Percentiles rank a stretch among this genome's conserved stretches.
phyloP scores from a whole-genome alignment of 2,329 filamentous ascomycete species.

The Ramularia endophylla region DNA sequence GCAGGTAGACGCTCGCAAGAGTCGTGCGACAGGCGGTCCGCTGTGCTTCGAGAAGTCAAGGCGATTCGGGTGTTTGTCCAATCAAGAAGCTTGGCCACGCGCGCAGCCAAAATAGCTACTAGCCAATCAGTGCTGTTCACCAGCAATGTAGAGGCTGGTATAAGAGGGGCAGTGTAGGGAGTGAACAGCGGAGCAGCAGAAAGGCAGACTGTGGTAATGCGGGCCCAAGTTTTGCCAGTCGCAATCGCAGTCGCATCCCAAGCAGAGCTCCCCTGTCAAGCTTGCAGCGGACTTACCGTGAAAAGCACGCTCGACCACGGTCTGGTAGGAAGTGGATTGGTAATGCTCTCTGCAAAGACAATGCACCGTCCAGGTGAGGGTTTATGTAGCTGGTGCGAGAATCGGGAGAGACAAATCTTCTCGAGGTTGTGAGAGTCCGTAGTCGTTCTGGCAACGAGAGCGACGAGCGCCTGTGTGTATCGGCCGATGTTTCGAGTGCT shows the following conservation, averaged over 20 bases:
- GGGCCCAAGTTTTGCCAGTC: too few relatives aligned
- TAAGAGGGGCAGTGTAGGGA: slow-evolving; percentile 8
- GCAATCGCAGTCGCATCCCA: too few relatives aligned
- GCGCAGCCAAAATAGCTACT: slow-evolving; percentile 7
- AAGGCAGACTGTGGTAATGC: too few relatives aligned
- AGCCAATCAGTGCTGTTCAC: slow-evolving; percentile 22
- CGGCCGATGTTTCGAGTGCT: not conserved
- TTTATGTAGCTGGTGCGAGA: too few relatives aligned
- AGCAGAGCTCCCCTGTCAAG: slow-evolving; percentile 4
- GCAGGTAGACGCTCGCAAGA: too few relatives aligned
- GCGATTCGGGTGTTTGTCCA: slow-evolving; percentile 12
- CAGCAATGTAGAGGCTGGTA: slow-evolving; percentile 14
- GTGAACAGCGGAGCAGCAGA: not conserved
- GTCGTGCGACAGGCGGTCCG: slow-evolving; percentile 7
- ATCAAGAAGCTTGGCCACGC: slow-evolving; percentile 9
- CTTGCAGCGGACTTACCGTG: slow-evolving; percentile 1
- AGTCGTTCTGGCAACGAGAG: not conserved
- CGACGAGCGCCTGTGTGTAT: slow-evolving; percentile 1
- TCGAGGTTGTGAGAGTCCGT: too few relatives aligned
- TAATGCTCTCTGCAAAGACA: too few relatives aligned
- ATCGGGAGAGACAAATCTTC: too few relatives aligned
- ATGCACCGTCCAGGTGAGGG: too few relatives aligned
- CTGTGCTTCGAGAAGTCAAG: slow-evolving; percentile 9
- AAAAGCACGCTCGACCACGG: not conserved
- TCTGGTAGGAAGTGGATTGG: too few relatives aligned